phyloP scores from a whole-genome alignment of 257 asterid genomes.

The Solanum neorickii region DNA sequence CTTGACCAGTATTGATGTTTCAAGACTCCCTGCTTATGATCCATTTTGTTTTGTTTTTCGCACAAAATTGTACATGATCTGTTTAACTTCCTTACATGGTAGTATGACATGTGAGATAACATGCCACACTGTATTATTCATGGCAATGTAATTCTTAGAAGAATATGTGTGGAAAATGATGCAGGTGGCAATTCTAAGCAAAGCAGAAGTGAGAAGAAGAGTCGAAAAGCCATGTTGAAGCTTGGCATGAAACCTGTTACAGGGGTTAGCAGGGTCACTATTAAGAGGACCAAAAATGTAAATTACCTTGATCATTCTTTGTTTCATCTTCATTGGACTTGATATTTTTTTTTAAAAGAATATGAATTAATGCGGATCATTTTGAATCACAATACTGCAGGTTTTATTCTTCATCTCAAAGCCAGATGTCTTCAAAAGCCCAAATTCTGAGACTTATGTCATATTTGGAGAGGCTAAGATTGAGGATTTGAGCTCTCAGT shows the following conservation, averaged over 20 bases:
- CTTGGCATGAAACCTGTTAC: slow-evolving; percentile 82
- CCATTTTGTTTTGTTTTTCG: background rate
- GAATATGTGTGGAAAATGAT: background rate
- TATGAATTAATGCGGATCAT: background rate
- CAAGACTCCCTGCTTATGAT: background rate
- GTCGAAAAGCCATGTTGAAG: slow-evolving; percentile 91
- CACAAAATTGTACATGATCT: background rate
- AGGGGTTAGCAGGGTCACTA: slow-evolving; percentile 84
- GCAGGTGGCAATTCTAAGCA: slow-evolving; percentile 69
- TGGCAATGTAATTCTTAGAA: background rate
- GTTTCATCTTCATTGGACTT: background rate
- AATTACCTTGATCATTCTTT: background rate
- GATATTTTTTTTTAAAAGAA: background rate
- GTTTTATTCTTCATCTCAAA: slow-evolving; percentile 71
- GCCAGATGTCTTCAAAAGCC: slow-evolving; percentile 91
- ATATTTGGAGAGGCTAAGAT: slow-evolving; percentile 92
- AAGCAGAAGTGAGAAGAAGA: slow-evolving; percentile 96
- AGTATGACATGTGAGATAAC: background rate
- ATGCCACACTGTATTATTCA: background rate
- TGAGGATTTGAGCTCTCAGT: slow-evolving; percentile 89
- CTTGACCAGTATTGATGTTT: background rate
- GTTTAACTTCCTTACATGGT: background rate
- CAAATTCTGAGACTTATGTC: slow-evolving; percentile 69
- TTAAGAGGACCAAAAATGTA: slow-evolving; percentile 78
- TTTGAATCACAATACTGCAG: slow-evolving; percentile 20